Percentiles rank a stretch among this genome's conserved stretches.
These are phyloP conservation scores for Neonectria coccinea DNA, from an alignment of 2,329 filamentous ascomycete genomes.

Conservation along the genomic window DNA sequence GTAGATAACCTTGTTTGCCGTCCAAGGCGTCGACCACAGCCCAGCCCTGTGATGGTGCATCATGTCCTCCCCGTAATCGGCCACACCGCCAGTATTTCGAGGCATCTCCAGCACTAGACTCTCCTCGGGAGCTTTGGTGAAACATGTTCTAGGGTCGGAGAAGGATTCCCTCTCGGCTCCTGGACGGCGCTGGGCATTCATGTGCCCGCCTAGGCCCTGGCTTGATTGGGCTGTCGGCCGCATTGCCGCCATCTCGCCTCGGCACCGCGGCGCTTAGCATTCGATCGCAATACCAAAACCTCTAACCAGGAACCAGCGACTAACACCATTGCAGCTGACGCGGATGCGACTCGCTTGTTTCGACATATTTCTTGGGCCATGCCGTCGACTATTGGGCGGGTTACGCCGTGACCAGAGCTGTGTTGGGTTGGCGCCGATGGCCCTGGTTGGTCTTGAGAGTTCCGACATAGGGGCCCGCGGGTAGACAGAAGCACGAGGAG, in stretches of 20 bases:
- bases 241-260: constrained; percentile 20
- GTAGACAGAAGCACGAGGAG: background rate
- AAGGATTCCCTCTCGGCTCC: background rate
- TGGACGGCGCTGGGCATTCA: constrained; percentile 2
- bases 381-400: constrained; percentile 3
- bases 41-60: background rate
- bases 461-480: background rate
- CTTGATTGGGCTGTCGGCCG: constrained; percentile 20
- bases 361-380: background rate
- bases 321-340: constrained; percentile 3
- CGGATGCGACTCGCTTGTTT: constrained; percentile 5
- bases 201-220: background rate
- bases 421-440: constrained; percentile 5
- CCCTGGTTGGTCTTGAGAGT: background rate
- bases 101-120: constrained; percentile 2
- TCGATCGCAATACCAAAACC: background rate
- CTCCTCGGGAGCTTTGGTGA: constrained; percentile 13
- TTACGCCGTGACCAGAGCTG: background rate
- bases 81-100: constrained; percentile 6
- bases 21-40: constrained; percentile 1
- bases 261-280: constrained; percentile 23
- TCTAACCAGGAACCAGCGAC: constrained; percentile 6
- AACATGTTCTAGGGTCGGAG: constrained; percentile 11
- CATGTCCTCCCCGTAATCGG: constrained; percentile 1
- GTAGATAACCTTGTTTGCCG: constrained; percentile 2